Evolutionary conservation across 2,329 filamentous ascomycete species (phyloP), one percentile per base, ranked within the genome.

Genomic region (Ceratocystis ficicola): DNA sequence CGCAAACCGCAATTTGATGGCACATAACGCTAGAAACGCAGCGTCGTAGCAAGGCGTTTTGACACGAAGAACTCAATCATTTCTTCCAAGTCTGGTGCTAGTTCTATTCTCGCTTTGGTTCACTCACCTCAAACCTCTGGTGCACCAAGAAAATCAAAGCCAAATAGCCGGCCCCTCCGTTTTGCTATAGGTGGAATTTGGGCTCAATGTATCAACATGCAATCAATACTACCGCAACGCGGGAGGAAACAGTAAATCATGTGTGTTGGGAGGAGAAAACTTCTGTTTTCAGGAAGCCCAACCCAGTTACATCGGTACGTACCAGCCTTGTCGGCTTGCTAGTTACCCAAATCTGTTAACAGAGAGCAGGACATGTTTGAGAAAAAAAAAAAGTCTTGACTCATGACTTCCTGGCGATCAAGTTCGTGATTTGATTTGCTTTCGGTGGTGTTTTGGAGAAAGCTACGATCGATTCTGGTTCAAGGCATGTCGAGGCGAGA

Each of bases 361-460:
- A 25, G 22, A 52, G 48, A 15, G 5, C 25, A 59, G 52, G 5
- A 30, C 52, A 30, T 59, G 28, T 59, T 59, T 59, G 28, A 25
- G n/a, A 7, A 30, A 30, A 6, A 30, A 28, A 30, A 32, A 59
- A 32, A 59, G 28, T 28, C 28, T n/a, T 32, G 25, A 20, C 52
- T 59, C 28, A 30, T 20, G 20, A 59, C 32, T 59, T 36, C 15
- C 8, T 17, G 52, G 52, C 52, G 28, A 59, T 36, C 52, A 36
- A 59, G 52, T n/a, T 59, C 52, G 28, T 59, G 52, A 59, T 32
- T 59, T 59, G 52, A 59, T 59, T 59, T 59, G 25, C 52, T 30
- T 17, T 59, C 12, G 15, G 30, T n/a, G 8, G 12, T 30, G 28
- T 30, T 59, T 59, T 20, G 52, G 28, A 12, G 8, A 41, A 41